phyloP scores from a whole-genome alignment of 2,329 filamentous ascomycete genomes.

The Blumeriella jaapii region DNA sequence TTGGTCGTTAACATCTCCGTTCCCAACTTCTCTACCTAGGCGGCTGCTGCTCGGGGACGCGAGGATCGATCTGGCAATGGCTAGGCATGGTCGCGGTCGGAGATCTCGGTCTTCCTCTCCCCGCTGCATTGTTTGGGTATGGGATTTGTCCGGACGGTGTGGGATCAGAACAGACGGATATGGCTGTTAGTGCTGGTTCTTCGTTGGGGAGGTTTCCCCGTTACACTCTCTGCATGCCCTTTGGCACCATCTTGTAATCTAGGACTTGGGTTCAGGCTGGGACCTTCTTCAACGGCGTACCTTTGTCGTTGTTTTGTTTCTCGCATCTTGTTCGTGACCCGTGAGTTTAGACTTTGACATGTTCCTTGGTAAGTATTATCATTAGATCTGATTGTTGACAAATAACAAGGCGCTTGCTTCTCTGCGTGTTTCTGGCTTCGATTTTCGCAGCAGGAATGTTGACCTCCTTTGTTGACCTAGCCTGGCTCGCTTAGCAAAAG shows the following conservation, averaged over 20 bases:
- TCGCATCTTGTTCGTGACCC: too few relatives aligned
- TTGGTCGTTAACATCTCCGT: conserved; percentile 1
- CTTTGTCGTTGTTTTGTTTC: conserved; percentile 8
- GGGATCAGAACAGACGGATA: too few relatives aligned
- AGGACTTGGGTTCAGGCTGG: background rate
- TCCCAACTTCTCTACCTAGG: background rate
- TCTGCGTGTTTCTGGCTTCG: too few relatives aligned
- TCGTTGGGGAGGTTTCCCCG: background rate
- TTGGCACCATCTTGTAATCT: conserved; percentile 9
- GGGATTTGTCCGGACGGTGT: background rate
- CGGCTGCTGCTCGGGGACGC: background rate
- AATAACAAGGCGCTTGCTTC: too few relatives aligned
- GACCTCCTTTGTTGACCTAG: too few relatives aligned
- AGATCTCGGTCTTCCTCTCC: conserved; percentile 8
- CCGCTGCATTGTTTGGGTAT: background rate
- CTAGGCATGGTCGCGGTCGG: conserved; percentile 10
- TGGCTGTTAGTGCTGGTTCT: background rate
- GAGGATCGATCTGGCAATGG: conserved; percentile 3
- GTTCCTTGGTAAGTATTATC: too few relatives aligned
- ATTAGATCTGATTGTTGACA: too few relatives aligned
- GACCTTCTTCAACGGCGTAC: conserved; percentile 8
- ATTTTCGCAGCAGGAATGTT: too few relatives aligned
- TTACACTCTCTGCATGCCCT: conserved; percentile 5
- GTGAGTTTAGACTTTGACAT: too few relatives aligned
- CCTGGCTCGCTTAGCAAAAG: too few relatives aligned